A percentile compares a stretch with the other conserved stretches of the same genome.
phyloP scores from a whole-genome alignment of 2,329 filamentous ascomycete genomes.

The Fusarium kyushuense region DNA sequence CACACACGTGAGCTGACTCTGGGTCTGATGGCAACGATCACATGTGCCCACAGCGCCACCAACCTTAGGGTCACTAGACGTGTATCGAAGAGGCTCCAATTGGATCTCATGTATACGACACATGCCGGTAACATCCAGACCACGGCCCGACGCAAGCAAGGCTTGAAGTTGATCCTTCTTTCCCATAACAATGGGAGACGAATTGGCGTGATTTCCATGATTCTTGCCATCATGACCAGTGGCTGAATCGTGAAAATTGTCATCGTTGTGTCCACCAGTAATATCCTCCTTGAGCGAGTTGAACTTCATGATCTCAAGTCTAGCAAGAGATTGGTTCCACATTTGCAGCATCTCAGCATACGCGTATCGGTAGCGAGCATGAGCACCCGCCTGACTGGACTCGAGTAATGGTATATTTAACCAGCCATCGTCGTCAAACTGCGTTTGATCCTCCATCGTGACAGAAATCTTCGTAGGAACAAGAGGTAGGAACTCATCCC shows the following conservation, averaged over 20 bases:
- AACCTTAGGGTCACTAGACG: slow-evolving; percentile 53
- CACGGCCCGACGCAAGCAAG: slow-evolving; percentile 65
- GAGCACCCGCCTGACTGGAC: slow-evolving; percentile 60
- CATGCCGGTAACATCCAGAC: slow-evolving; percentile 72
- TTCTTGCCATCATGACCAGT: slow-evolving; percentile 55
- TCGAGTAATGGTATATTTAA: slow-evolving; percentile 70
- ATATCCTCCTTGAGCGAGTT: slow-evolving; percentile 68
- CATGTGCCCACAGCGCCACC: slow-evolving; percentile 64
- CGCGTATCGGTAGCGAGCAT: slow-evolving; percentile 71
- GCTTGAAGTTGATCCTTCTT: slow-evolving; percentile 66
- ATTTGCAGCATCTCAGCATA: slow-evolving; percentile 78
- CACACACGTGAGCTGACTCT: slow-evolving; percentile 70
- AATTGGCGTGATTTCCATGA: slow-evolving; percentile 54
- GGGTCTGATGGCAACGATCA: slow-evolving; percentile 65
- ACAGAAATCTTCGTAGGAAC: slow-evolving; percentile 66
- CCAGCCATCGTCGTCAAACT: slow-evolving; percentile 77
- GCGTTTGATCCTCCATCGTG: slow-evolving; percentile 70
- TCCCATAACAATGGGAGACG: slow-evolving; percentile 67
- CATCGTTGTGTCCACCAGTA: slow-evolving; percentile 47
- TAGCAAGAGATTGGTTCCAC: slow-evolving; percentile 72
- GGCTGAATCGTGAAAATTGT: slow-evolving; percentile 53
- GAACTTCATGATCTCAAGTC: slow-evolving; percentile 77
- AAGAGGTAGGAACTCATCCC: slow-evolving; percentile 60
- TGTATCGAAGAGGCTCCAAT: slow-evolving; percentile 68
- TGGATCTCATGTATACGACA: slow-evolving; percentile 73